These are phyloP conservation scores for Tetragonia tetragonoides DNA, from an alignment of 148 eudicot species.

Conservation along the genomic window DNA sequence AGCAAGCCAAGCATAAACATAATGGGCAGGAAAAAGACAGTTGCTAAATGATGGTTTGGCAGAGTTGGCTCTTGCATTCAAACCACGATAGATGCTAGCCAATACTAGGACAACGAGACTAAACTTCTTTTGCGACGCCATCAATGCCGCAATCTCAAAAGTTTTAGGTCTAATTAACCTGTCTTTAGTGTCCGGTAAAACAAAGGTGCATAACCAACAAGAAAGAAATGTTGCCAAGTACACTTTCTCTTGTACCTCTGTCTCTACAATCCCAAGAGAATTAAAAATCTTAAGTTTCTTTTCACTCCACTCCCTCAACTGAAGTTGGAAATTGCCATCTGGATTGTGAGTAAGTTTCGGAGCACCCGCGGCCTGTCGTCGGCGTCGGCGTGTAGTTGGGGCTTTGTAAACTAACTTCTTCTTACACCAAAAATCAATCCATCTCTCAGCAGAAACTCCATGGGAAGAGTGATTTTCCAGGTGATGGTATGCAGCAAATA, in stretches of 20 bases:
- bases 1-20: neutral
- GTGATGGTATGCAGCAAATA: no score
- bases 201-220: neutral
- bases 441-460: no score
- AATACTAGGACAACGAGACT: neutral
- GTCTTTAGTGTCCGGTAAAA: neutral
- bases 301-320: neutral
- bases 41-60: neutral
- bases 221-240: neutral
- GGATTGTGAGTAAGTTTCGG: no score
- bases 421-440: no score
- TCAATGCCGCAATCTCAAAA: neutral
- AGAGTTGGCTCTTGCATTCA: neutral
- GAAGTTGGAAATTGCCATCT: no score
- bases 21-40: neutral
- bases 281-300: neutral
- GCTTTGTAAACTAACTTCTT: no score
- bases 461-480: no score
- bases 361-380: no score
- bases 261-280: neutral
- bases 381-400: no score
- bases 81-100: neutral
- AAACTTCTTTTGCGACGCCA: neutral
- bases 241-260: no score
- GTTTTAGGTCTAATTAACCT: neutral